These are phyloP conservation scores for Chlamydomonas sp. DNA, from an alignment of 139 green algal species.

Conservation along the genomic window DNA sequence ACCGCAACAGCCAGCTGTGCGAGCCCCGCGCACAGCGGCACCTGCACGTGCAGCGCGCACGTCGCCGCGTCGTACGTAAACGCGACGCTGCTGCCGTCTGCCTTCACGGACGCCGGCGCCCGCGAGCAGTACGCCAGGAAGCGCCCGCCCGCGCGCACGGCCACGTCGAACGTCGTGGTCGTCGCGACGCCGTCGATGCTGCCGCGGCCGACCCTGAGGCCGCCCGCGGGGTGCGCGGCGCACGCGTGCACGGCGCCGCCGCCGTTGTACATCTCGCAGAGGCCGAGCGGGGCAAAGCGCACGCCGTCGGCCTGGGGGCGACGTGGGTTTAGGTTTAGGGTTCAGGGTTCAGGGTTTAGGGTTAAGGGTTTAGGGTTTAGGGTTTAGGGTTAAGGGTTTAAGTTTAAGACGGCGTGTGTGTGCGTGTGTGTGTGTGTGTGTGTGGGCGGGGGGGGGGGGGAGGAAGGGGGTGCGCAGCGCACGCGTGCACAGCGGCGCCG, in stretches of 20 bases:
- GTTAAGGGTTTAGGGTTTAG: slow-evolving; percentile 1
- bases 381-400: neutral
- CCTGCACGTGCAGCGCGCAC: slow-evolving; percentile 17
- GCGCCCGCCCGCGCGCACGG: slow-evolving; percentile 37
- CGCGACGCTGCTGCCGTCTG: slow-evolving; percentile 8
- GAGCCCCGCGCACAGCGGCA: too few species aligned
- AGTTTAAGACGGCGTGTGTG: too few species aligned
- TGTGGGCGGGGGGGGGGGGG: neutral
- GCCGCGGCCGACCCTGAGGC: slow-evolving; percentile 12
- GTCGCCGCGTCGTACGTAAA: slow-evolving; percentile 15
- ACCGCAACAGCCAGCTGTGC: too few species aligned
- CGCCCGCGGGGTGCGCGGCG: neutral
- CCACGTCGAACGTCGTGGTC: slow-evolving; percentile 22
- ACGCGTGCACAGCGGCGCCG: slow-evolving; percentile 51
- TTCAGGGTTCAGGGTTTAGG: slow-evolving; percentile 4
- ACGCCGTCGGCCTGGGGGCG: neutral
- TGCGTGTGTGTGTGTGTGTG: neutral
- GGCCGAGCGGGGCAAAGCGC: slow-evolving; percentile 52
- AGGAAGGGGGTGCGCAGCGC: neutral
- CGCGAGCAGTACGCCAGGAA: slow-evolving; percentile 46
- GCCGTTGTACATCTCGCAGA: slow-evolving; percentile 71
- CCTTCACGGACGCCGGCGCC: slow-evolving; percentile 20
- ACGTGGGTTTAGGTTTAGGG: neutral
- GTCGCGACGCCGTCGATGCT: too few species aligned
- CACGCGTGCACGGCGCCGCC: slow-evolving; percentile 53